Evolutionary conservation across 352 stramenopile species (phyloP).

Genomic region (Phytophthora sojae): DNA sequence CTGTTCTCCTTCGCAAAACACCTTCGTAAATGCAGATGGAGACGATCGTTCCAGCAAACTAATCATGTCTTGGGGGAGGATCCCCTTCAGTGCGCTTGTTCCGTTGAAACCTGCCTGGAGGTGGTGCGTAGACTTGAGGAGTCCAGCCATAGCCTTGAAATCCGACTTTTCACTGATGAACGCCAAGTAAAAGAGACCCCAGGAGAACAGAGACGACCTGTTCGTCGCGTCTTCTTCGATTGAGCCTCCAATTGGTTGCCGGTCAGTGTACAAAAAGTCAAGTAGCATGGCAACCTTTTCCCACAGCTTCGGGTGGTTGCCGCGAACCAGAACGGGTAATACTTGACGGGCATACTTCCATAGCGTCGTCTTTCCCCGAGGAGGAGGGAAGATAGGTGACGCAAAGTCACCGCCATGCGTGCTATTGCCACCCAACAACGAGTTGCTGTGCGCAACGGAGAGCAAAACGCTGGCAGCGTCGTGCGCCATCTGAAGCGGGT

Average conservation of each 20-base stretch:
- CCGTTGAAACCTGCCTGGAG: slow-evolving; percentile 61
- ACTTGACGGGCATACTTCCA: slow-evolving; percentile 58
- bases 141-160: slow-evolving; percentile 64
- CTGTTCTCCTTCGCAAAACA: slow-evolving; percentile 87
- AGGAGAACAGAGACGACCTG: slow-evolving; percentile 56
- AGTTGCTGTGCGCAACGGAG: slow-evolving; percentile 70
- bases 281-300: slow-evolving; percentile 67
- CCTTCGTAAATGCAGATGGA: slow-evolving; percentile 84
- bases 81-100: slow-evolving; percentile 73
- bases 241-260: slow-evolving; percentile 18
- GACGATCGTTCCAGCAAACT: slow-evolving; percentile 86
- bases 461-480: slow-evolving; percentile 76
- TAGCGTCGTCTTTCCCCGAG: slow-evolving; percentile 59
- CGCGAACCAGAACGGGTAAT: slow-evolving; percentile 60
- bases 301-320: slow-evolving; percentile 56
- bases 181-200: slow-evolving; percentile 81
- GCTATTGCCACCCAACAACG: slow-evolving; percentile 39
- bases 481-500: slow-evolving; percentile 67
- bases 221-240: slow-evolving; percentile 48
- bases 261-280: slow-evolving; percentile 67
- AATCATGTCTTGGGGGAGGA: slow-evolving; percentile 94
- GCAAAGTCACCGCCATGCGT: slow-evolving; percentile 13
- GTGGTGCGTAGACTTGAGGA: slow-evolving; percentile 78
- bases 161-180: slow-evolving; percentile 59
- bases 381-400: slow-evolving; percentile 62